phyloP scores from a whole-genome alignment of 805 yeast species.

The Brettanomyces sp. region DNA sequence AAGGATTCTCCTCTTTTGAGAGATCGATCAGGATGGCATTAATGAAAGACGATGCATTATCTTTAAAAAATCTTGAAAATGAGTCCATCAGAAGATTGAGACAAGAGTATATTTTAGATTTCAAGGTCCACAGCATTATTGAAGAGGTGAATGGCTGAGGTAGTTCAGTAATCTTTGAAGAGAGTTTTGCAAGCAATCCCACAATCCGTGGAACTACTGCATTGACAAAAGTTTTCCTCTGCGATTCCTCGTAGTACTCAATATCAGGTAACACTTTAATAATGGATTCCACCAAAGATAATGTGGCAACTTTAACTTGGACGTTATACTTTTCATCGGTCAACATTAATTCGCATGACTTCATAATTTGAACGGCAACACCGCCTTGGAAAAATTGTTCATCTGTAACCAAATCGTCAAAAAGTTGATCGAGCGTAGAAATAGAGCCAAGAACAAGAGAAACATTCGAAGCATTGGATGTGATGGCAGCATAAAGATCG shows the following conservation, averaged over 20 bases:
- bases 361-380: conserved; percentile 46
- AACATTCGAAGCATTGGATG: conserved; percentile 25
- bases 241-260: conserved; percentile 30
- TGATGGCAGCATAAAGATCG: conserved; percentile 31
- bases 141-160: conserved; percentile 3
- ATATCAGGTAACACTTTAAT: conserved; percentile 44
- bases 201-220: conserved; percentile 17
- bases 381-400: conserved; percentile 78
- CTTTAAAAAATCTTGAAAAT: conserved; percentile 14
- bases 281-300: conserved; percentile 44
- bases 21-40: conserved; percentile 14
- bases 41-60: conserved; percentile 3
- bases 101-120: conserved; percentile 21
- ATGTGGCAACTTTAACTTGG: conserved; percentile 37
- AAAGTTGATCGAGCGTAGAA: conserved; percentile 60
- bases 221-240: conserved; percentile 29
- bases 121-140: conserved; percentile 16
- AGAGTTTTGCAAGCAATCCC: conserved; percentile 16
- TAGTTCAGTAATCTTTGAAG: conserved; percentile 1
- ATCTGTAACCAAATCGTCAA: conserved; percentile 79
- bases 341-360: conserved; percentile 38
- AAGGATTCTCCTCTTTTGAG: conserved; percentile 9
- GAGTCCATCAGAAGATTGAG: conserved; percentile 17
- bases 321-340: conserved; percentile 12
- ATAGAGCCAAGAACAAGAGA: conserved; percentile 43